These are phyloP conservation scores for Scheffersomyces parashehatae DNA, from an alignment of 1,139 yeast genomes.

Conservation along the genomic window DNA sequence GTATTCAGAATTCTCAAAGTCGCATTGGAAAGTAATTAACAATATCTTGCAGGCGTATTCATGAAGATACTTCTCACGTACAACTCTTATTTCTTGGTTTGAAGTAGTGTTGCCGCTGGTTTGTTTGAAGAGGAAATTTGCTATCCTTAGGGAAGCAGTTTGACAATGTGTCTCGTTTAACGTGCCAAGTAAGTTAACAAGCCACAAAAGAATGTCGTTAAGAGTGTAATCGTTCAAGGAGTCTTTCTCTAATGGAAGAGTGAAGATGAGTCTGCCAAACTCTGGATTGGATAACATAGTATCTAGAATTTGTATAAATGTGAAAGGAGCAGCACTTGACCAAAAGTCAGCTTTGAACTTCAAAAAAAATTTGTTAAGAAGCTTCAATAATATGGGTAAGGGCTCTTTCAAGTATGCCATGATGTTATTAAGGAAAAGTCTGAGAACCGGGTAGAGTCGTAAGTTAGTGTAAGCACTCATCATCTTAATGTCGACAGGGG, in stretches of 20 bases:
- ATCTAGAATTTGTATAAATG: conserved; percentile 54
- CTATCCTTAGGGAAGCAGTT: conserved; percentile 40
- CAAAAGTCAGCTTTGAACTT: conserved; percentile 49
- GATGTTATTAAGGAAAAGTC: conserved; percentile 49
- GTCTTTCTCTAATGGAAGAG: conserved; percentile 5
- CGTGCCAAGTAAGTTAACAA: conserved; percentile 32
- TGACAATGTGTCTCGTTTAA: conserved; percentile 42
- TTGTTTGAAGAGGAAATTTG: conserved; percentile 34
- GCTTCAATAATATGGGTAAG: conserved; percentile 53
- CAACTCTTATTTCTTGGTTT: too few relatives aligned
- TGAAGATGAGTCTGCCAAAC: conserved; percentile 20
- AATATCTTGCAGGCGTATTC: conserved; percentile 12
- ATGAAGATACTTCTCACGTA: neutral
- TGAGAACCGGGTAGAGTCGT: conserved; percentile 45
- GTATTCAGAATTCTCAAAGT: conserved; percentile 10
- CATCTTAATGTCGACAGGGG: conserved; percentile 46
- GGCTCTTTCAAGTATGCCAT: conserved; percentile 54
- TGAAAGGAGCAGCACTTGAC: conserved; percentile 50
- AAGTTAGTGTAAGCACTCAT: conserved; percentile 39
- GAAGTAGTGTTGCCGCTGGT: conserved; percentile 3
- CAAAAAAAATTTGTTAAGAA: conserved; percentile 42
- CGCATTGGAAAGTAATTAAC: conserved; percentile 14
- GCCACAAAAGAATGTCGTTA: conserved; percentile 47
- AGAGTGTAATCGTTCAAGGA: conserved; percentile 11
- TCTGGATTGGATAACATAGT: conserved; percentile 47